Percentiles rank a stretch among this genome's conserved stretches.
Conservation (phyloP, 164 flowering plant species). For the Malania oleifera region DNA sequence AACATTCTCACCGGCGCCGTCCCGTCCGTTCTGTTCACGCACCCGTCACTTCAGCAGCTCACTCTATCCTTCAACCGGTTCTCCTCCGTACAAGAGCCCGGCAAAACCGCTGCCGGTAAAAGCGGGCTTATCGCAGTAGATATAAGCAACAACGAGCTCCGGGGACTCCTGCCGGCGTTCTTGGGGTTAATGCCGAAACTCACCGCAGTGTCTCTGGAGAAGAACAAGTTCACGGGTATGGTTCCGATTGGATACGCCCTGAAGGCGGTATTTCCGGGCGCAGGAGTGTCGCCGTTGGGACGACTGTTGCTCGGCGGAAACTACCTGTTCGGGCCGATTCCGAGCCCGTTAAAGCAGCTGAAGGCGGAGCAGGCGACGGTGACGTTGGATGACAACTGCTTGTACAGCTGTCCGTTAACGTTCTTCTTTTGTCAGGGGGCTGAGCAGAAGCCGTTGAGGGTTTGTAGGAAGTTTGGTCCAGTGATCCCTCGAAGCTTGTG, state of each 20-base stretch:
- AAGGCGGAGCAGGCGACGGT: slow-evolving; percentile 54
- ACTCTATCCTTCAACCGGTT: slow-evolving; percentile 64
- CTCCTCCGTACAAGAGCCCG: slow-evolving; percentile 35
- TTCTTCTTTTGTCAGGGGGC: slow-evolving; percentile 87
- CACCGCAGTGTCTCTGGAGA: slow-evolving; percentile 69
- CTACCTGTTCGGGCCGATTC: slow-evolving; percentile 69
- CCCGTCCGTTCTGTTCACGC: slow-evolving; percentile 52
- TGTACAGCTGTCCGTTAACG: slow-evolving; percentile 52
- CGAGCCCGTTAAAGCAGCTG: slow-evolving; percentile 47
- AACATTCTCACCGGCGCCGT: slow-evolving; percentile 64
- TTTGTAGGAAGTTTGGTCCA: slow-evolving; percentile 60
- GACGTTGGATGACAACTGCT: slow-evolving; percentile 66
- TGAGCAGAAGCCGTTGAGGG: slow-evolving; percentile 53
- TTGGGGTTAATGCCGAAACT: slow-evolving; percentile 68
- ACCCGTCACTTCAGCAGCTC: slow-evolving; percentile 76
- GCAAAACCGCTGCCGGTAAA: slow-evolving; percentile 13
- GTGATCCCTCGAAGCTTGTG: slow-evolving; percentile 45
- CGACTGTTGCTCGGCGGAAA: slow-evolving; percentile 78
- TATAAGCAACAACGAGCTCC: slow-evolving; percentile 55
- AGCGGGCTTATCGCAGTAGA: slow-evolving; percentile 75
- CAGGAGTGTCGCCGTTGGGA: slow-evolving; percentile 40
- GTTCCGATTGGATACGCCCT: slow-evolving; percentile 66
- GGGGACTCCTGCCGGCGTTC: slow-evolving; percentile 65
- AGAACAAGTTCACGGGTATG: slow-evolving; percentile 67
- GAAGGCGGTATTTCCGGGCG: slow-evolving; percentile 36